Evolutionary conservation across 2,329 filamentous ascomycete genomes (phyloP).

Genomic region (Dactylellina sp.): DNA sequence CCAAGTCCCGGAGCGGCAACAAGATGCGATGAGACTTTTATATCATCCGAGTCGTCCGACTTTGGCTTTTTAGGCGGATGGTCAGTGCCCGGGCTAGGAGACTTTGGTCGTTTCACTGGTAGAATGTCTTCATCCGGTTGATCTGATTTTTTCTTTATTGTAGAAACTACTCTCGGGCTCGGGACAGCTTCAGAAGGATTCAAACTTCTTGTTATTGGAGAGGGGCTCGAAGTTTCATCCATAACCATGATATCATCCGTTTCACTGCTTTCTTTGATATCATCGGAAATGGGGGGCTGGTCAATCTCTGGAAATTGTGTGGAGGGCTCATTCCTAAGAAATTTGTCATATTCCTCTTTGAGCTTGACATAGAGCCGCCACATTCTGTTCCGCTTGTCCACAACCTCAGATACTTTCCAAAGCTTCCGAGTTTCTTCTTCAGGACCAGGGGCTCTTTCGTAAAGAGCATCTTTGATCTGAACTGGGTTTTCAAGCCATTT

Average conservation of each 20-base stretch:
- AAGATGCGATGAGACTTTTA: not conserved
- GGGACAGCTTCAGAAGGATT: not conserved
- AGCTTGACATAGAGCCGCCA: constrained; percentile 37
- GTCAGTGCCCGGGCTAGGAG: constrained; percentile 11
- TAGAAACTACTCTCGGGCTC: constrained; percentile 14
- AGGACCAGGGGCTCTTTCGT: constrained; percentile 28
- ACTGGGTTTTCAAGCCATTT: constrained; percentile 80
- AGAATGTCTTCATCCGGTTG: constrained; percentile 18
- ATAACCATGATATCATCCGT: constrained; percentile 6
- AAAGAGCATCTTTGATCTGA: constrained; percentile 36
- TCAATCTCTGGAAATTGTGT: constrained; percentile 38
- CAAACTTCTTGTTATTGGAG: not conserved
- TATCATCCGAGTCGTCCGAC: constrained; percentile 14
- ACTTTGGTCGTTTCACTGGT: constrained; percentile 40
- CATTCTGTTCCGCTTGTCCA: constrained; percentile 36
- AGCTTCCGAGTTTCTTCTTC: constrained; percentile 43
- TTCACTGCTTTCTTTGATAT: not conserved
- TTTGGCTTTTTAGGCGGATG: constrained; percentile 20
- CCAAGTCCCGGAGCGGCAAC: constrained; percentile 7
- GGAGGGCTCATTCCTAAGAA: constrained; percentile 14
- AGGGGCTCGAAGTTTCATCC: not conserved
- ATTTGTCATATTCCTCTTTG: constrained; percentile 45
- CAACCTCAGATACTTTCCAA: constrained; percentile 44
- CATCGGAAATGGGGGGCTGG: not conserved
- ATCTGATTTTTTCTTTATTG: constrained; percentile 40